These are phyloP conservation scores for Xylaria cubensis DNA, from an alignment of 495 filamentous ascomycete species.

Conservation along the genomic window DNA sequence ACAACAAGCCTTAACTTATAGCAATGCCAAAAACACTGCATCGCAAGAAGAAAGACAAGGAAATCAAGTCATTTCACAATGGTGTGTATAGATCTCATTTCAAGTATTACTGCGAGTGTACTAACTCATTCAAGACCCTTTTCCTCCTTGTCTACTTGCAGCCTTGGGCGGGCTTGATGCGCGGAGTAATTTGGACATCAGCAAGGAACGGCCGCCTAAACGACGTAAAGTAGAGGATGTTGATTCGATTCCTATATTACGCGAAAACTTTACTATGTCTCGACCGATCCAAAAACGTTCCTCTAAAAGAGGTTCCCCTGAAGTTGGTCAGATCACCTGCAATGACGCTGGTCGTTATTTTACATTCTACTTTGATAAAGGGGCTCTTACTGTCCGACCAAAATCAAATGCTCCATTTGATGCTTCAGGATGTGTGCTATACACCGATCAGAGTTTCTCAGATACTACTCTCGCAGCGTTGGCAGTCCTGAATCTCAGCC, in stretches of 20 bases:
- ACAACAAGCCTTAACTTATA: neutral
- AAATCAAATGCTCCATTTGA: conserved; percentile 18
- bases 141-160: conserved; percentile 33
- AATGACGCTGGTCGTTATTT: conserved; percentile 21
- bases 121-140: conserved; percentile 31
- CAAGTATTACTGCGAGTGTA: neutral
- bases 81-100: conserved; percentile 4
- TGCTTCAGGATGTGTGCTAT: conserved; percentile 23
- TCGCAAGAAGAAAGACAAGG: neutral
- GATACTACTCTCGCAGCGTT: conserved; percentile 5
- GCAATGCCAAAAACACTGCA: neutral
- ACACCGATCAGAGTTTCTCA: conserved; percentile 10
- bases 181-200: conserved; percentile 5
- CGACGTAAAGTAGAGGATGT: conserved; percentile 9
- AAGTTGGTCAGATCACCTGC: neutral
- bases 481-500: conserved; percentile 19
- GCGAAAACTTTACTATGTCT: conserved; percentile 18
- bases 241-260: conserved; percentile 20
- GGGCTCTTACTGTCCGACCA: neutral
- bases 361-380: neutral
- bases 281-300: neutral
- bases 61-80: neutral
- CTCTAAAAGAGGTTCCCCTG: neutral
- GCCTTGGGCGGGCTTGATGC: conserved; percentile 24
- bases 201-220: conserved; percentile 27